Evolutionary conservation across 495 filamentous ascomycete species (phyloP).

Genomic region (Xylaria palmicola): DNA sequence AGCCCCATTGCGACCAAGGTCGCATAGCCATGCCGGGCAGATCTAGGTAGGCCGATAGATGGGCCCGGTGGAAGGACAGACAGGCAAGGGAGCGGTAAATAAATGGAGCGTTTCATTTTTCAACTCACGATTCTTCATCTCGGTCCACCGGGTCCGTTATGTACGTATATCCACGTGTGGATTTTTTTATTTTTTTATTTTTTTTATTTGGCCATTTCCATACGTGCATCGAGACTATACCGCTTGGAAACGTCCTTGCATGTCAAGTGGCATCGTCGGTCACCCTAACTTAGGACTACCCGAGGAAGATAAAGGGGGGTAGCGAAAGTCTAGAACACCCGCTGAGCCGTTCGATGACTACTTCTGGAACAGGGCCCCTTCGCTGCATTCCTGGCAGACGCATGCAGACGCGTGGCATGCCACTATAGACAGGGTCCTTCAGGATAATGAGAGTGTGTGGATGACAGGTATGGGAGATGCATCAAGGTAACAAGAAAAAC

Average conservation of each 20-base stretch:
- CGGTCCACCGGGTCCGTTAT: not conserved
- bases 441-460: not conserved
- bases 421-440: slow-evolving; percentile 6
- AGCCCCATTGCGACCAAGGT: not conserved
- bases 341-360: not conserved
- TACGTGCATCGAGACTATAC: not conserved
- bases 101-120: not conserved
- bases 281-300: not conserved
- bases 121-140: slow-evolving; percentile 3
- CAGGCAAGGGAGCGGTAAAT: not conserved
- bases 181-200: not conserved
- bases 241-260: not conserved
- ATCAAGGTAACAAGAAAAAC: slow-evolving; percentile 1
- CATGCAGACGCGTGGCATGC: slow-evolving; percentile 16
- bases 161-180: not conserved
- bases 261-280: not conserved
- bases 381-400: slow-evolving; percentile 17
- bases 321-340: slow-evolving; percentile 7
- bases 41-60: not conserved
- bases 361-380: not conserved
- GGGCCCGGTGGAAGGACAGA: not conserved
- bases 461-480: not conserved
- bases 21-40: not conserved
- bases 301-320: not conserved
- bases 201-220: not conserved